Evolutionary conservation across 805 yeast species (phyloP).

Genomic region (Ogataea haglerorum): DNA sequence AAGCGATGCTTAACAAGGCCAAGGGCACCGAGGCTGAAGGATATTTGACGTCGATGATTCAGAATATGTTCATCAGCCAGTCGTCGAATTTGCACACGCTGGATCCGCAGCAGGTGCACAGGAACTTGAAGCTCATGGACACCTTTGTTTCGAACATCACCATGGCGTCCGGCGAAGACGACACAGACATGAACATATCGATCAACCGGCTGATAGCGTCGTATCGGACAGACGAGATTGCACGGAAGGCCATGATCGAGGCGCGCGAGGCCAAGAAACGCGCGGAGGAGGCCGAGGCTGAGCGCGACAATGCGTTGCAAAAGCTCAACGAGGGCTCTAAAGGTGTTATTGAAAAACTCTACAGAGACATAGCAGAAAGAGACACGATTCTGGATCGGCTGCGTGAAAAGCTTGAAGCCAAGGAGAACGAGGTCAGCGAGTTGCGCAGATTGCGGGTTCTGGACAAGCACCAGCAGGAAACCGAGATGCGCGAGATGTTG

Average conservation of each 20-base stretch:
- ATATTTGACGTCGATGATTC: constrained; percentile 58
- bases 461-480: constrained; percentile 73
- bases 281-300: constrained; percentile 43
- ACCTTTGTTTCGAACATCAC: constrained; percentile 53
- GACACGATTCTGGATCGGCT: constrained; percentile 55
- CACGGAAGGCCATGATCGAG: constrained; percentile 60
- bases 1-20: constrained; percentile 55
- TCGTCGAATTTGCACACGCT: constrained; percentile 45
- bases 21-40: constrained; percentile 58
- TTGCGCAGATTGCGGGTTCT: constrained; percentile 53
- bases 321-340: constrained; percentile 62
- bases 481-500: constrained; percentile 71
- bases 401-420: constrained; percentile 57
- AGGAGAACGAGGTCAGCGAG: constrained; percentile 61
- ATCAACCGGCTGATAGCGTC: constrained; percentile 69
- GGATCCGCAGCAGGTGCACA: constrained; percentile 38
- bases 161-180: constrained; percentile 50
- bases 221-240: constrained; percentile 82
- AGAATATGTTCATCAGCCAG: constrained; percentile 55
- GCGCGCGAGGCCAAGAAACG: constrained; percentile 38
- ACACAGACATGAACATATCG: constrained; percentile 71
- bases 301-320: constrained; percentile 31
- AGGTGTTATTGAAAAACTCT: constrained; percentile 59
- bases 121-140: constrained; percentile 56
- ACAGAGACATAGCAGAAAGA: constrained; percentile 61